Evolutionary conservation across 768 basidiomycete genomes (phyloP).

Genomic region (Rhodotorula paludigena): DNA sequence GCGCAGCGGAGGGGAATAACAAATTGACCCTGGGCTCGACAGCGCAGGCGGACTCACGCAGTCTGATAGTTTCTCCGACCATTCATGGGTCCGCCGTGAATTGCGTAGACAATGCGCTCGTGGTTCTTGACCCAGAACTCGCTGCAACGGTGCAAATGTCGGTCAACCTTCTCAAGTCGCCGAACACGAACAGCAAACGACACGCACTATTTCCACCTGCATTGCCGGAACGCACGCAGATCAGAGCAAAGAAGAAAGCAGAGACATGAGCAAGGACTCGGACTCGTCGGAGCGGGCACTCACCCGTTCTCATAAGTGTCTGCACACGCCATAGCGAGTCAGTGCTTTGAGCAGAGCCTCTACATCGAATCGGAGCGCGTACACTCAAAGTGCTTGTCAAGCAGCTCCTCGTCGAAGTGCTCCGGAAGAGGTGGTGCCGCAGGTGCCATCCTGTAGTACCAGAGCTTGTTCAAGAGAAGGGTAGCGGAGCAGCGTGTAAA

Average conservation of each 20-base stretch:
- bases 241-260: neutral
- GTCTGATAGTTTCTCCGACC: conserved; percentile 31
- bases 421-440: conserved; percentile 1
- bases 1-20: too few relatives aligned
- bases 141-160: neutral
- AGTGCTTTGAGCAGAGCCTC: neutral
- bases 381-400: conserved; percentile 27
- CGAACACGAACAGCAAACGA: too few relatives aligned
- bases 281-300: rapidly evolving
- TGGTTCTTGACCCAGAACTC: conserved; percentile 27
- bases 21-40: too few relatives aligned
- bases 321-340: neutral
- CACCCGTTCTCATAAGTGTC: conserved; percentile 35
- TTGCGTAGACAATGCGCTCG: conserved; percentile 19
- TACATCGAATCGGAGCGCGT: neutral
- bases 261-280: too few relatives aligned
- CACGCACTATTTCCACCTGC: neutral
- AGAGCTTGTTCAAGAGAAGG: too few relatives aligned
- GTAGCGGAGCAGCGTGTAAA: too few relatives aligned
- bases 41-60: neutral
- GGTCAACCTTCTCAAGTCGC: too few relatives aligned
- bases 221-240: neutral
- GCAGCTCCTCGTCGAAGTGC: conserved; percentile 32
- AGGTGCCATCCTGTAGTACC: too few relatives aligned
- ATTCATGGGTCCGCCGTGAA: conserved; percentile 22